These are phyloP conservation scores for Cicer cuneatum DNA, from an alignment of 306 rosid genomes.

Conservation along the genomic window DNA sequence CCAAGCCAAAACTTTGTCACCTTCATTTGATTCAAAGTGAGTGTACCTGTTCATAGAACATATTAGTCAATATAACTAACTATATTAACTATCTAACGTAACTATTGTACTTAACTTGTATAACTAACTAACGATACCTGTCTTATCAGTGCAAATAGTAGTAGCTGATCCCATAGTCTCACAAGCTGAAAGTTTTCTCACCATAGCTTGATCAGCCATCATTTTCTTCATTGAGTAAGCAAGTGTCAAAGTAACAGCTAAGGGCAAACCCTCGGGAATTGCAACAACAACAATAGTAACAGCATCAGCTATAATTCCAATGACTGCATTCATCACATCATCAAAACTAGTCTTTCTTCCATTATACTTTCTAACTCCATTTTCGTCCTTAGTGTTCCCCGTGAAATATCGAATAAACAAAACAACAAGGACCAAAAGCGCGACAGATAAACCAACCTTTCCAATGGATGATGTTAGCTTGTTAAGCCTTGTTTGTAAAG, in stretches of 20 bases:
- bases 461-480: conserved; percentile 48
- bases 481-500: conserved; percentile 44
- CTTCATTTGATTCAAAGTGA: conserved; percentile 50
- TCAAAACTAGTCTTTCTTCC: conserved; percentile 42
- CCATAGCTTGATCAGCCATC: conserved; percentile 58
- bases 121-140: conserved; percentile 18
- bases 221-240: conserved; percentile 57
- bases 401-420: conserved; percentile 47
- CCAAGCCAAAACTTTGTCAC: conserved; percentile 52
- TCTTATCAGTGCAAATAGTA: conserved; percentile 50
- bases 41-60: conserved; percentile 40
- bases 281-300: conserved; percentile 55
- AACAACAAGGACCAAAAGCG: conserved; percentile 48
- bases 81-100: too few relatives aligned
- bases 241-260: conserved; percentile 49
- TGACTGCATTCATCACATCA: conserved; percentile 46
- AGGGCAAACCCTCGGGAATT: conserved; percentile 50
- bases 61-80: too few relatives aligned
- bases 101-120: too few relatives aligned
- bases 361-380: conserved; percentile 31
- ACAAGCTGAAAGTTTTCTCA: conserved; percentile 50
- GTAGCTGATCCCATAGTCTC: conserved; percentile 55
- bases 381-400: conserved; percentile 47
- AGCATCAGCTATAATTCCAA: conserved; percentile 47
- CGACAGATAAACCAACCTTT: conserved; percentile 48